These are phyloP conservation scores for Cutaneotrichosporon spelunceum DNA, from an alignment of 1,284 basidiomycete genomes.

Conservation along the genomic window DNA sequence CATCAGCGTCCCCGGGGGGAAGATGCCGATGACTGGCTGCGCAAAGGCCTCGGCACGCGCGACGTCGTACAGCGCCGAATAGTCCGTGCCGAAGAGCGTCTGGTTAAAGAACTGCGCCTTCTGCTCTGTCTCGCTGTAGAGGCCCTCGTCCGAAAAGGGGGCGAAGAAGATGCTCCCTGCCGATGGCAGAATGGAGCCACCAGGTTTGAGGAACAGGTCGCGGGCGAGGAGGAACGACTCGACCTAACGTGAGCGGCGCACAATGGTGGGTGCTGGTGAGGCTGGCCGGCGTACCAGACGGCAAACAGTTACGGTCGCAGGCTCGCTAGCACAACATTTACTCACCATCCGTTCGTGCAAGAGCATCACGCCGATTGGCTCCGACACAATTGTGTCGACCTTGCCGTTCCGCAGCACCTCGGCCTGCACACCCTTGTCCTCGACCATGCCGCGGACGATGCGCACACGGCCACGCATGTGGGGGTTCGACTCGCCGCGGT, in stretches of 20 bases:
- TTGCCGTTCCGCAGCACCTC: constrained; percentile 43
- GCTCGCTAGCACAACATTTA: background rate
- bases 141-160: constrained; percentile 54
- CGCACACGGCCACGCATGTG: constrained; percentile 42
- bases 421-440: constrained; percentile 41
- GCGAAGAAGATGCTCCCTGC: constrained; percentile 54
- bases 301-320: background rate
- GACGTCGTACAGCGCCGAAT: constrained; percentile 40
- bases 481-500: constrained; percentile 39
- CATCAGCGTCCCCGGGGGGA: constrained; percentile 47
- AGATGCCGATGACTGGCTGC: constrained; percentile 53
- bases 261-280: background rate
- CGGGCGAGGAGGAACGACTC: constrained; percentile 55
- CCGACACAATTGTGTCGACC: constrained; percentile 57
- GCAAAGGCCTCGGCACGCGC: constrained; percentile 49
- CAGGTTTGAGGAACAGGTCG: constrained; percentile 54
- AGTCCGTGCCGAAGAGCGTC: constrained; percentile 51
- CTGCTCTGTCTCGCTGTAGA: constrained; percentile 54
- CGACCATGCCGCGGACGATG: constrained; percentile 48
- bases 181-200: constrained; percentile 53
- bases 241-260: constrained; percentile 35
- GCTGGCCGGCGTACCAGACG: background rate
- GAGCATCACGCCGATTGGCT: constrained; percentile 56
- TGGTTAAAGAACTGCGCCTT: constrained; percentile 54
- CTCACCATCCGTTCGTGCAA: constrained; percentile 56